These are phyloP conservation scores for Prunella vulgaris DNA, from an alignment of 257 asterid genomes.

Conservation along the genomic window DNA sequence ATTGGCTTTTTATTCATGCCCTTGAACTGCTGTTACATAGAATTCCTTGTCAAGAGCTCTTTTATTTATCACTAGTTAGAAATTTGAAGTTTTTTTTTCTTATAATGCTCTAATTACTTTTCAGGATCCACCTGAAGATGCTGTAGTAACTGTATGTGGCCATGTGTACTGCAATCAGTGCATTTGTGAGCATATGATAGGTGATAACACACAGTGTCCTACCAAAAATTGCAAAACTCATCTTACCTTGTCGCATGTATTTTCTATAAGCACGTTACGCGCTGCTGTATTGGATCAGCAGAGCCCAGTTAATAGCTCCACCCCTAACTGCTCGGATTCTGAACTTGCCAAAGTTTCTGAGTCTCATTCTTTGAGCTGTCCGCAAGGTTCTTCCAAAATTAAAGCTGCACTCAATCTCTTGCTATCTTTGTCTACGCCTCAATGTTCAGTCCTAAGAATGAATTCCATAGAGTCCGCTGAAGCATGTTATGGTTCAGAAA, in stretches of 20 bases:
- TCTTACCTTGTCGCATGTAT: slow-evolving; percentile 45
- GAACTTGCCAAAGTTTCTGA: slow-evolving; percentile 34
- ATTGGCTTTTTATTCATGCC: not conserved
- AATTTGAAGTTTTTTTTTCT: slow-evolving; percentile 1
- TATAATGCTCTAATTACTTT: slow-evolving; percentile 16
- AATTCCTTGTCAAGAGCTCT: not conserved
- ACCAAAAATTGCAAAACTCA: slow-evolving; percentile 59
- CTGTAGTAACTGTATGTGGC: slow-evolving; percentile 83
- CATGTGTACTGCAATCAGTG: slow-evolving; percentile 96
- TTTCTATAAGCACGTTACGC: slow-evolving; percentile 52
- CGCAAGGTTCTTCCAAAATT: slow-evolving; percentile 80
- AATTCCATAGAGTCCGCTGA: not conserved
- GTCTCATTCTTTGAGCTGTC: slow-evolving; percentile 31
- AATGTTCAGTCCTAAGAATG: slow-evolving; percentile 21
- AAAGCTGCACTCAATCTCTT: slow-evolving; percentile 76
- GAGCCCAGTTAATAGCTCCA: slow-evolving; percentile 20
- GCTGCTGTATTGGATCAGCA: slow-evolving; percentile 47
- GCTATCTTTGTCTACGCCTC: slow-evolving; percentile 46
- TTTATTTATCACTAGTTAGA: not conserved
- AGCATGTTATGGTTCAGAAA: slow-evolving; percentile 3
- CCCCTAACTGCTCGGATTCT: slow-evolving; percentile 32
- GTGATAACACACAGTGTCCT: slow-evolving; percentile 79
- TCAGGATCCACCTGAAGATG: slow-evolving; percentile 99
- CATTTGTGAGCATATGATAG: slow-evolving; percentile 73
- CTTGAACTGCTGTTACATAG: not conserved